Evolutionary conservation across 176 grass and related monocot species (phyloP), one percentile per base, ranked within the genome.

Genomic region (Phyllostachys edulis): DNA sequence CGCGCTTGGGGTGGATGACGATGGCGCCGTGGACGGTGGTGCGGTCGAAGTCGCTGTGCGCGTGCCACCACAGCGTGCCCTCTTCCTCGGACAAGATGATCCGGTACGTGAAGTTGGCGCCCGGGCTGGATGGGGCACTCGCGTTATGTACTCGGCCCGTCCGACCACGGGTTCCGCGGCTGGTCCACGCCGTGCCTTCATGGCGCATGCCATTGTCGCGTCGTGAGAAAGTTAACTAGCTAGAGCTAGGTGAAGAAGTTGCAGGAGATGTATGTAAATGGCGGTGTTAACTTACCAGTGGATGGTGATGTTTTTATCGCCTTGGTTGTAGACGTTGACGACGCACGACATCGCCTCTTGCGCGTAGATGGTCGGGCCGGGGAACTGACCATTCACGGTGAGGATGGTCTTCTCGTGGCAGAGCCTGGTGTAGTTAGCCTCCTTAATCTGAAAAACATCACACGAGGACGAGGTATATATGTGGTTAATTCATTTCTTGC

Each of bases 51-150:
- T 84, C 91, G 50, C 69, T 85, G 67, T 90, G 92, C 2, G 90
- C 90, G 34, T 94, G 92, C 92, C 94, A 97, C 73, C 87, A 84
- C 0, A 94, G 73, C 1, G 94, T 97, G 71, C 94, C 94, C 9
- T 90, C 87, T 50, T 94, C 89, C 44, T 75, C 83, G 23, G 73
- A 75, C 34, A 97, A 45, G 39, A 87, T 70, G 46, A 97, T 44
- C n/a, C 68, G 59, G 69, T 97, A 90, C 20, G 86, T 85, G 79
- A 88, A 77, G 67, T 50, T 88, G 72, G 26, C 65, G 11, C 88
- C 88, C 73, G 3, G 88, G 78, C 38, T 47, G 83, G 88, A 50
- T 84, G 15, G 75, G 75, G 11, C 75, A 78, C 39, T 78, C n/a
- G 75, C 0, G 75, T 78, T 44, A 78, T 78, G 75, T 77, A 77